Conservation (phyloP, 2,329 filamentous ascomycete species). For the Rasamsonia emersonii region DNA sequence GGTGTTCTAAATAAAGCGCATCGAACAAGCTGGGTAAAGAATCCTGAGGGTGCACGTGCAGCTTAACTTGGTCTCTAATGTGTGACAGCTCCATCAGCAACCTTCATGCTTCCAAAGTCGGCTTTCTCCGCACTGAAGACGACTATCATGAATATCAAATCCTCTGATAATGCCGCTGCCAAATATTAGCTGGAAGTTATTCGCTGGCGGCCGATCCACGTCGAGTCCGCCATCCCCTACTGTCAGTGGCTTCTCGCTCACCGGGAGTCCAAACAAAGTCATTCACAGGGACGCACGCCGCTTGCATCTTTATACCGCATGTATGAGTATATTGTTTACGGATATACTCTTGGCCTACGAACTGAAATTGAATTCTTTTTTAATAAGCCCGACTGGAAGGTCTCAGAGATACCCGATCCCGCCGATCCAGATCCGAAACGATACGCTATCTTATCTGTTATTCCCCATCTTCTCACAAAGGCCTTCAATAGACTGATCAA, state of each 20-base stretch:
- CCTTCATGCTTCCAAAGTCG: constrained; percentile 1
- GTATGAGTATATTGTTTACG: constrained; percentile 1
- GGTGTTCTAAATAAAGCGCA: background rate
- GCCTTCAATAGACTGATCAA: background rate
- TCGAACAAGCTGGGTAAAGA: background rate
- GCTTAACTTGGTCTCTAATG: background rate
- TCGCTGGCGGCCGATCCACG: no score
- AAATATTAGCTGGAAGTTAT: background rate
- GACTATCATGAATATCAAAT: constrained; percentile 1
- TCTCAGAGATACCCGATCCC: background rate
- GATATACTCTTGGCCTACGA: background rate
- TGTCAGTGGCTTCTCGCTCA: no score
- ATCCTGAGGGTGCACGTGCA: background rate
- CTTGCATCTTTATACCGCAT: background rate
- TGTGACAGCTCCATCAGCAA: background rate
- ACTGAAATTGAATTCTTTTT: background rate
- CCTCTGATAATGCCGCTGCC: background rate
- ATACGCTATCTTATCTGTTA: background rate
- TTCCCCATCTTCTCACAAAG: constrained; percentile 1
- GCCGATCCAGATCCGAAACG: background rate
- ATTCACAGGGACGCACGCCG: background rate
- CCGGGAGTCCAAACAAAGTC: background rate
- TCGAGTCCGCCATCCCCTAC: background rate
- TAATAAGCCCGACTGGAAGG: background rate
- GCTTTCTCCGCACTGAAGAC: background rate